Evolutionary conservation across 495 filamentous ascomycete genomes (phyloP).

Genomic region (Glarea lozoyensis): DNA sequence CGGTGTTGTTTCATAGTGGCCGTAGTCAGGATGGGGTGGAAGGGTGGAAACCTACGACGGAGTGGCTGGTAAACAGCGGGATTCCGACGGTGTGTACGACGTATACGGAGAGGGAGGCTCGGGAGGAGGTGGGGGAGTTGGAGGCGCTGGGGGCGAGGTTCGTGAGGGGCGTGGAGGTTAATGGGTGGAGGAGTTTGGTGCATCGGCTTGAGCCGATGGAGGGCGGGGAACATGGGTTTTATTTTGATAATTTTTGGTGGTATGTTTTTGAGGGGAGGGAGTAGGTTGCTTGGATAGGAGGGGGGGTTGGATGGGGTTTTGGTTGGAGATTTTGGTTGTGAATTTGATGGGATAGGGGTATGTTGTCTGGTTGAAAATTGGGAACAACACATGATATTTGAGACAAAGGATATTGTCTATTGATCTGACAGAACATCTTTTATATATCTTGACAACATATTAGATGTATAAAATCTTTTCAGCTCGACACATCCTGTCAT

Average conservation of each 20-base stretch:
- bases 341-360: too few relatives aligned
- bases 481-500: too few relatives aligned
- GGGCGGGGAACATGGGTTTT: not conserved
- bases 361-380: too few relatives aligned
- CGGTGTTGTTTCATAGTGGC: constrained; percentile 5
- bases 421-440: too few relatives aligned
- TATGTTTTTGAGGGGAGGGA: constrained; percentile 9
- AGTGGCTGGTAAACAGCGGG: constrained; percentile 9
- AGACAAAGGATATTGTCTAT: too few relatives aligned
- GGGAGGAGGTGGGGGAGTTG: constrained; percentile 1
- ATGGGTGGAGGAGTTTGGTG: constrained; percentile 6
- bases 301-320: too few relatives aligned
- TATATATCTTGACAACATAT: too few relatives aligned
- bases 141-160: constrained; percentile 5
- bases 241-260: constrained; percentile 8
- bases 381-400: too few relatives aligned
- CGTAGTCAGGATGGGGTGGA: not conserved
- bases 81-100: constrained; percentile 16
- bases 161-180: constrained; percentile 4
- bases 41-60: not conserved
- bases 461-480: too few relatives aligned
- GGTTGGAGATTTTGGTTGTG: too few relatives aligned
- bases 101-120: constrained; percentile 8
- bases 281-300: too few relatives aligned
- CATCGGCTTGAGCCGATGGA: constrained; percentile 5